Evolutionary conservation across 768 basidiomycete species (phyloP).

Genomic region (Lactifluus piperatus): DNA sequence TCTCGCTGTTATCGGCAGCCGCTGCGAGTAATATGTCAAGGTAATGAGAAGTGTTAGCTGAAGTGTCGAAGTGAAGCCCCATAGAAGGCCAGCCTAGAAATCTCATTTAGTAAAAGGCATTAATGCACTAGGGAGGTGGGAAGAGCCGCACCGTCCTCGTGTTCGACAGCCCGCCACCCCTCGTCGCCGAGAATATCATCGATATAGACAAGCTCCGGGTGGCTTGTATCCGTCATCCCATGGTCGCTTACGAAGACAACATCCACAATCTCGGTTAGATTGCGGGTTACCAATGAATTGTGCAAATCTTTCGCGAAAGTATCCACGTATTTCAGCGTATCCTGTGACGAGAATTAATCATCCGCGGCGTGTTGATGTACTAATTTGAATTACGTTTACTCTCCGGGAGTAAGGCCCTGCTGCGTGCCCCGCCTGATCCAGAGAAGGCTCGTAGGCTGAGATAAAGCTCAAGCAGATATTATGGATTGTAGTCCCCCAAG

Average conservation of each 20-base stretch:
- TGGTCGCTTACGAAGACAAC: slow-evolving; percentile 86
- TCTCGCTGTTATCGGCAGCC: slow-evolving; percentile 44
- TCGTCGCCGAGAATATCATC: slow-evolving; percentile 71
- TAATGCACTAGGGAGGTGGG: background rate
- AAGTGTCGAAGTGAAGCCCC: slow-evolving; percentile 65
- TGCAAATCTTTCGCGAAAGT: slow-evolving; percentile 65
- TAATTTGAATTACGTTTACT: slow-evolving; percentile 52
- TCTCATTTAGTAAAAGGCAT: background rate
- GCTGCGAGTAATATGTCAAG: slow-evolving; percentile 46
- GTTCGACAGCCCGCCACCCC: slow-evolving; percentile 51
- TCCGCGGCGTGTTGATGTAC: background rate
- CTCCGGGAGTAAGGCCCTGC: slow-evolving; percentile 58
- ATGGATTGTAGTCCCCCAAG: slow-evolving; percentile 8
- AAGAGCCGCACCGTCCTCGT: slow-evolving; percentile 49
- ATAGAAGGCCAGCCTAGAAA: slow-evolving; percentile 76
- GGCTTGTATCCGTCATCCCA: slow-evolving; percentile 87
- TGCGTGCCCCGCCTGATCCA: slow-evolving; percentile 78
- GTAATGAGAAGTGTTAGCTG: slow-evolving; percentile 49
- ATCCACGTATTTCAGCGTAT: slow-evolving; percentile 62
- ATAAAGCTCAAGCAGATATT: background rate
- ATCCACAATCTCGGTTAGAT: slow-evolving; percentile 77
- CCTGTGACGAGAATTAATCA: slow-evolving; percentile 29
- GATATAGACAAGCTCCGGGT: slow-evolving; percentile 65
- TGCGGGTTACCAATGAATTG: slow-evolving; percentile 51
- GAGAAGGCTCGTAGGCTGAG: slow-evolving; percentile 72